phyloP scores from a whole-genome alignment of 2,329 filamentous ascomycete species.

The Botryotinia convoluta region DNA sequence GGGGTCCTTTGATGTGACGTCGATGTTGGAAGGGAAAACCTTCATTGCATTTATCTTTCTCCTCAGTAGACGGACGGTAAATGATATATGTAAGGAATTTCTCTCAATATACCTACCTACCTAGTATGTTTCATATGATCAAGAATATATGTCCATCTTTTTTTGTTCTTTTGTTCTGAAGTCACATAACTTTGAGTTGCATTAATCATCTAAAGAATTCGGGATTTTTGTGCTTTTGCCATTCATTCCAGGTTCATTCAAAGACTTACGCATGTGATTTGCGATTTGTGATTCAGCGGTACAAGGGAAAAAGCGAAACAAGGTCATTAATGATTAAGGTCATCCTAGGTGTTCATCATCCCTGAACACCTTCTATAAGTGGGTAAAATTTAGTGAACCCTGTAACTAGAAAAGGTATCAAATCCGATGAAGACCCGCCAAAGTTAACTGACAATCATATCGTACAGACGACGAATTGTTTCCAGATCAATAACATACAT shows the following conservation, averaged over 20 bases:
- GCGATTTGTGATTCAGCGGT: background rate
- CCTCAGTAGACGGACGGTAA: background rate
- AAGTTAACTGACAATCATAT: background rate
- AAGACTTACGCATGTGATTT: background rate
- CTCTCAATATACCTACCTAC: background rate
- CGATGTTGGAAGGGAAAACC: constrained; percentile 11
- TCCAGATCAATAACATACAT: background rate
- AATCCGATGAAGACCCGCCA: background rate
- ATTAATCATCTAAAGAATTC: background rate
- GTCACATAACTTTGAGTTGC: background rate
- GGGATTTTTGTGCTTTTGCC: background rate
- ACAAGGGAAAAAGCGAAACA: background rate
- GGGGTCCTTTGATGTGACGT: constrained; percentile 18
- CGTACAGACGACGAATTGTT: background rate
- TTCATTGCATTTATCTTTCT: constrained; percentile 6
- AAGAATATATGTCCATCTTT: background rate
- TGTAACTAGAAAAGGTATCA: background rate
- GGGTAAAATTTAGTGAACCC: background rate
- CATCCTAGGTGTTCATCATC: background rate
- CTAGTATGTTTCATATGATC: constrained; percentile 9
- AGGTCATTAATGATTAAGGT: background rate
- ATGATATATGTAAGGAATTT: background rate
- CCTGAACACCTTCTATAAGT: background rate
- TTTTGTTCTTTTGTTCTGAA: background rate
- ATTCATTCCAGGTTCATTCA: background rate